Evolutionary conservation across 805 yeast species (phyloP), one percentile per base, ranked within the genome.

Genomic region (Starmerella gropengiesseri): DNA sequence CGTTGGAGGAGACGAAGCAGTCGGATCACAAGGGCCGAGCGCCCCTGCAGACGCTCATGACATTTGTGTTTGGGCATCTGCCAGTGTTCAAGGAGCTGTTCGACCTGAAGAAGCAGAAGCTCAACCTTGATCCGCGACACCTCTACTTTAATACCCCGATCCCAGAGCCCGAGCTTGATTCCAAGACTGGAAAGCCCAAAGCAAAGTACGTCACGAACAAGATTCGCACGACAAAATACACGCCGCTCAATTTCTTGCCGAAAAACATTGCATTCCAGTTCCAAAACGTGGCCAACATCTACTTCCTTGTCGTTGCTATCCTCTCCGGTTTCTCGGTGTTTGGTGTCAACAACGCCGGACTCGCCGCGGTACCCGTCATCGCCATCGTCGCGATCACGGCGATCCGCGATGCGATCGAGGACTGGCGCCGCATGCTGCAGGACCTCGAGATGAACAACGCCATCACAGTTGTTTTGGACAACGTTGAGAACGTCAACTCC

Each of bases 161-260:
- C 31, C 80, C 81, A 1, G 59, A 56, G 5, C 58, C 63, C 17
- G 64, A 65, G 61, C 50, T 52, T 6, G 65, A 70, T 44, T 86
- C 91, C 1, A 74, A 69, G 18, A 70, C 77, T 1, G 78, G 80
- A 12, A 69, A 72, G 28, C 82, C 89, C 1, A 57, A 55, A 16
- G 67, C 69, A 0, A 58, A 61, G n/a, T 89, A 81, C 57, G 77
- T 93, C 9, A 72, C 95, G 55, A 89, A 89, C 67, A 87, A 91
- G 61, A 84, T 91, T 53, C 76, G 96, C 66, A 86, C 97, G 0
- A 85, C 98, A 2, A 89, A 85, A 65, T 89, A 89, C 62, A 89
- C 96, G 2, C 95, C 97, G 5, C 58, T 91, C 35, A 68, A 85
- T 7, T 89, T 89, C 57, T 51, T 91, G 23, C 97, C 97, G 3